A percentile compares a stretch with the other conserved stretches of the same genome.
These are phyloP conservation scores for Tetrapyrgos nigripes DNA, from an alignment of 1,284 basidiomycete genomes.

Conservation along the genomic window DNA sequence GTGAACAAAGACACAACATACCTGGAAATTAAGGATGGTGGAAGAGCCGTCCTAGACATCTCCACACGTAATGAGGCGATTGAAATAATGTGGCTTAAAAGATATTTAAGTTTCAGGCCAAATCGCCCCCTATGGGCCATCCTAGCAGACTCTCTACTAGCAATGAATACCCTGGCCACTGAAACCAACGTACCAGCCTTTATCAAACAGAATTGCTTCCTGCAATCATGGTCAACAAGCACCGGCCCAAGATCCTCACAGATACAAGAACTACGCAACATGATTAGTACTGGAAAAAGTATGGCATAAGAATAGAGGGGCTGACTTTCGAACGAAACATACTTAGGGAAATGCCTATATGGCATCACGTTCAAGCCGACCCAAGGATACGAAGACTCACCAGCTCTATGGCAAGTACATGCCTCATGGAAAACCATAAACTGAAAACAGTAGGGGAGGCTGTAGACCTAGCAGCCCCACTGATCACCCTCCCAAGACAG, in stretches of 20 bases:
- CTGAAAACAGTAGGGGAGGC: neutral
- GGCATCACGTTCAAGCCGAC: conserved; percentile 6
- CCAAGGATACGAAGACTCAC: neutral
- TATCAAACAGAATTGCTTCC: neutral
- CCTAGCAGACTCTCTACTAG: conserved; percentile 9
- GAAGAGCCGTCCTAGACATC: conserved; percentile 18
- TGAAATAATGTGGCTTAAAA: conserved; percentile 17
- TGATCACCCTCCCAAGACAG: neutral
- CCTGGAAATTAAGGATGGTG: conserved; percentile 8
- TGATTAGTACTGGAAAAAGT: conserved; percentile 2
- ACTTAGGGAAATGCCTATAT: conserved; percentile 7
- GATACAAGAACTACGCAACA: neutral
- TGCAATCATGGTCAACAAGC: neutral
- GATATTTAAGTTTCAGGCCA: conserved; percentile 6
- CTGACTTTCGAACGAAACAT: conserved; percentile 5
- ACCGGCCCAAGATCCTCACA: neutral
- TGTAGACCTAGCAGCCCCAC: neutral
- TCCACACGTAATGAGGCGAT: conserved; percentile 21
- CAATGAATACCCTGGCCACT: neutral
- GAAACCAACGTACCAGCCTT: neutral
- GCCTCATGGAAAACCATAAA: neutral
- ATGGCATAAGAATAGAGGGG: conserved; percentile 1
- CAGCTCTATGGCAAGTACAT: neutral
- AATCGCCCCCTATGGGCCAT: conserved; percentile 19
- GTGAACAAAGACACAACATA: neutral